Conservation (phyloP, 345 rosid genomes). For the Corchorus olitorius region DNA sequence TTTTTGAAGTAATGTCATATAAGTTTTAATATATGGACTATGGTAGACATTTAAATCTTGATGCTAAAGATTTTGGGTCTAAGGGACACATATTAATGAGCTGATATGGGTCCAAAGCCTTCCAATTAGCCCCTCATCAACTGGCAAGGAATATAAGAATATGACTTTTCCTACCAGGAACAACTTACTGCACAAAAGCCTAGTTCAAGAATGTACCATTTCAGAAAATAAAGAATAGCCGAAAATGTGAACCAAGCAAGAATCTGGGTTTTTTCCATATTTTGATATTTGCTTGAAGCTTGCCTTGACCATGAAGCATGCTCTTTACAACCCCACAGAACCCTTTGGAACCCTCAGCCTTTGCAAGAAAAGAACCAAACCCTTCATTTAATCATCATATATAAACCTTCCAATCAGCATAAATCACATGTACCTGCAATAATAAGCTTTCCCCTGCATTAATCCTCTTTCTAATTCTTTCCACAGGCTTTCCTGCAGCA, state of each 20-base stretch:
- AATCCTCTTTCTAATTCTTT: slow-evolving; percentile 11
- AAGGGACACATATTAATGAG: neutral
- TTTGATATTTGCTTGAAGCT: neutral
- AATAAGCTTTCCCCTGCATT: slow-evolving; percentile 4
- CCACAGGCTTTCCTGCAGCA: slow-evolving; percentile 19
- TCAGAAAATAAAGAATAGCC: neutral
- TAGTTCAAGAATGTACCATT: slow-evolving; percentile 13
- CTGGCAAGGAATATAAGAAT: slow-evolving; percentile 24
- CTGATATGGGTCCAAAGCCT: neutral
- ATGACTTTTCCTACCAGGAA: slow-evolving; percentile 23
- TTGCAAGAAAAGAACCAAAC: slow-evolving; percentile 82
- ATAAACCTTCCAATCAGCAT: slow-evolving; percentile 28
- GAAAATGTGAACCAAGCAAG: slow-evolving; percentile 35
- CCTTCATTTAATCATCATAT: slow-evolving; percentile 22
- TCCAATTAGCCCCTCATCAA: neutral
- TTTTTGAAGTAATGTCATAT: too few relatives aligned
- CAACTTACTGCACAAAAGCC: slow-evolving; percentile 12
- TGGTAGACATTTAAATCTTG: neutral
- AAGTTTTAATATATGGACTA: neutral
- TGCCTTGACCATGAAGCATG: slow-evolving; percentile 69
- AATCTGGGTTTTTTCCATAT: slow-evolving; percentile 25
- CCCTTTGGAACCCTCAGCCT: slow-evolving; percentile 47
- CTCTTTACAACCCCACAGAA: slow-evolving; percentile 63
- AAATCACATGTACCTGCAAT: slow-evolving; percentile 20
- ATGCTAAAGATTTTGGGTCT: neutral